Evolutionary conservation across 2,329 filamentous ascomycete genomes (phyloP).

Genomic region (Exophiala sp.): DNA sequence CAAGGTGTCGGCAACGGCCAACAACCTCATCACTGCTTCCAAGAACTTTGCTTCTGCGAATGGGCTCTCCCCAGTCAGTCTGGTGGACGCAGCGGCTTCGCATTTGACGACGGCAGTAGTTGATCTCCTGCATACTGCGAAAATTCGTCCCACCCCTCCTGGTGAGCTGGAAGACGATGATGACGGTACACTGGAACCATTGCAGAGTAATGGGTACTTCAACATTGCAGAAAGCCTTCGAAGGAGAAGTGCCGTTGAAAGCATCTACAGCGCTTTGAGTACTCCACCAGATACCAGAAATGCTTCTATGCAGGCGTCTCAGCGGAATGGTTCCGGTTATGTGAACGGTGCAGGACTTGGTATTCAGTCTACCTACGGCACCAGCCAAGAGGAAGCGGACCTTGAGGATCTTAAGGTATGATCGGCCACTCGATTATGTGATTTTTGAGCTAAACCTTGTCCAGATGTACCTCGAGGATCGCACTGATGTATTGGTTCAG

Average conservation of each 20-base stretch:
- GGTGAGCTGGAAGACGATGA: constrained; percentile 78
- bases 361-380: constrained; percentile 35
- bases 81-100: constrained; percentile 88
- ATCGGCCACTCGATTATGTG: neutral
- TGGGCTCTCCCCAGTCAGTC: constrained; percentile 85
- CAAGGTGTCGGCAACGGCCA: constrained; percentile 86
- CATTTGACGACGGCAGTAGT: constrained; percentile 83
- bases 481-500: constrained; percentile 73
- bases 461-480: constrained; percentile 75
- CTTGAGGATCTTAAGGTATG: constrained; percentile 61
- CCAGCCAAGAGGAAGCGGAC: constrained; percentile 44
- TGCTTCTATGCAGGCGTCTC: constrained; percentile 9
- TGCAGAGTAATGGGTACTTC: constrained; percentile 68
- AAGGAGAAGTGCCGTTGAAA: constrained; percentile 63
- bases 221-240: constrained; percentile 49
- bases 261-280: constrained; percentile 69
- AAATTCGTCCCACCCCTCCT: constrained; percentile 72
- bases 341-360: constrained; percentile 22
- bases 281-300: constrained; percentile 53
- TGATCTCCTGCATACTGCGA: constrained; percentile 77
- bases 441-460: neutral
- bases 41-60: constrained; percentile 83
- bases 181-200: constrained; percentile 57
- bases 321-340: constrained; percentile 15
- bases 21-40: constrained; percentile 89